phyloP scores from a whole-genome alignment of 345 rosid genomes.

The Populus nigra region DNA sequence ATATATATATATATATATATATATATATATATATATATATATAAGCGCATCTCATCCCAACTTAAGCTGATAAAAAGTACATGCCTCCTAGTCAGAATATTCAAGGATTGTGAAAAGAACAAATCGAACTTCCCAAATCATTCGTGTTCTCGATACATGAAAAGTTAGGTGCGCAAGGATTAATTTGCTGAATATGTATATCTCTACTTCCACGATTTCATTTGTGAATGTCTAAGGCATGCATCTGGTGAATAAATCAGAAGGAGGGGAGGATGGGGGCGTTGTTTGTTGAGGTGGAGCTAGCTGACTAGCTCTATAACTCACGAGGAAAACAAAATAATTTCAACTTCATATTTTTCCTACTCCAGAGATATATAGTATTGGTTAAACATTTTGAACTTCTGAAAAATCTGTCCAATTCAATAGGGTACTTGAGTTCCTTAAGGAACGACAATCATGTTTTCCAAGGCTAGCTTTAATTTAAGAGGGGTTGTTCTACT shows the following conservation, averaged over 20 bases:
- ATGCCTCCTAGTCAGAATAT: background rate
- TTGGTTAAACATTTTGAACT: background rate
- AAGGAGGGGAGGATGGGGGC: background rate
- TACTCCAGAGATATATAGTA: too few relatives aligned
- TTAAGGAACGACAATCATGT: background rate
- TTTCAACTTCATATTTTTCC: too few relatives aligned
- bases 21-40: too few relatives aligned
- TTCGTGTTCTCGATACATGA: conserved; percentile 8
- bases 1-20: too few relatives aligned
- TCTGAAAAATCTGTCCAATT: background rate
- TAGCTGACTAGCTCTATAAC: background rate
- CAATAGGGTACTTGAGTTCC: background rate
- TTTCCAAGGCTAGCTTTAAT: background rate
- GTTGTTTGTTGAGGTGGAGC: background rate
- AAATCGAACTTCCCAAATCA: conserved; percentile 16
- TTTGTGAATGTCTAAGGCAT: background rate
- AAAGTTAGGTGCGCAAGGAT: background rate
- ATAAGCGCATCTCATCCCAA: background rate
- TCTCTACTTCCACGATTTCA: background rate
- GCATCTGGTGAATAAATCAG: background rate
- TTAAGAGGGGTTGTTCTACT: background rate
- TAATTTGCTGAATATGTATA: background rate
- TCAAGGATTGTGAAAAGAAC: background rate
- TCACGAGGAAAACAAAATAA: background rate
- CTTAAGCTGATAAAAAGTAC: background rate